Percentiles rank a stretch among this genome's conserved stretches.
These are phyloP conservation scores for Apiospora hydei DNA, from an alignment of 2,329 filamentous ascomycete species.

Conservation along the genomic window DNA sequence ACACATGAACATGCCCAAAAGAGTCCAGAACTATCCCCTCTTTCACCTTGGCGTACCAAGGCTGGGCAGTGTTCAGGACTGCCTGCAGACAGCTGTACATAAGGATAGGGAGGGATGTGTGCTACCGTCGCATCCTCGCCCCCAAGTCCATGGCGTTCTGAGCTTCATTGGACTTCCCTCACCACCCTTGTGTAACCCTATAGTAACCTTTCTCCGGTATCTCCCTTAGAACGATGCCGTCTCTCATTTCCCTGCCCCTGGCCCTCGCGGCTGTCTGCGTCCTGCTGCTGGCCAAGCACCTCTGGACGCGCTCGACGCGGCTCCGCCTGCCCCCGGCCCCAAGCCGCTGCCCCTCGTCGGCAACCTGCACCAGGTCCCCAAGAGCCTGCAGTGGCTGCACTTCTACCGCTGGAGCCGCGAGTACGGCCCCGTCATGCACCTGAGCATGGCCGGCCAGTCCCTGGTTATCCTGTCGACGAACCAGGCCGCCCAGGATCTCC, in stretches of 20 bases:
- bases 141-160: neutral
- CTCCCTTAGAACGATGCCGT: neutral
- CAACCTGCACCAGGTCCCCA: constrained; percentile 32
- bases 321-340: constrained; percentile 30
- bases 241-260: neutral
- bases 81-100: neutral
- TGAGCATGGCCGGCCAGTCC: constrained; percentile 32
- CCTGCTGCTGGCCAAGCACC: neutral
- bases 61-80: neutral
- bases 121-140: neutral
- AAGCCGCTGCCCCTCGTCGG: constrained; percentile 31
- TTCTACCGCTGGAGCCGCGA: constrained; percentile 30
- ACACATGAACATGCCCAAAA: neutral
- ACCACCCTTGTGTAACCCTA: neutral
- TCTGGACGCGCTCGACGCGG: neutral
- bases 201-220: neutral
- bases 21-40: neutral
- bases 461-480: constrained; percentile 31
- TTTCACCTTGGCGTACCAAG: neutral
- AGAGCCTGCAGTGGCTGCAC: constrained; percentile 31
- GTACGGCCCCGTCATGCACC: constrained; percentile 33
- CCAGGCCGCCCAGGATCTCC: constrained; percentile 31
- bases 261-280: neutral
- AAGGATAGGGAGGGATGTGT: neutral
- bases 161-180: neutral